A percentile compares a stretch with the other conserved stretches of the same genome.
phyloP scores from a whole-genome alignment of 805 yeast genomes.

The Saccharomycopsis microspora region DNA sequence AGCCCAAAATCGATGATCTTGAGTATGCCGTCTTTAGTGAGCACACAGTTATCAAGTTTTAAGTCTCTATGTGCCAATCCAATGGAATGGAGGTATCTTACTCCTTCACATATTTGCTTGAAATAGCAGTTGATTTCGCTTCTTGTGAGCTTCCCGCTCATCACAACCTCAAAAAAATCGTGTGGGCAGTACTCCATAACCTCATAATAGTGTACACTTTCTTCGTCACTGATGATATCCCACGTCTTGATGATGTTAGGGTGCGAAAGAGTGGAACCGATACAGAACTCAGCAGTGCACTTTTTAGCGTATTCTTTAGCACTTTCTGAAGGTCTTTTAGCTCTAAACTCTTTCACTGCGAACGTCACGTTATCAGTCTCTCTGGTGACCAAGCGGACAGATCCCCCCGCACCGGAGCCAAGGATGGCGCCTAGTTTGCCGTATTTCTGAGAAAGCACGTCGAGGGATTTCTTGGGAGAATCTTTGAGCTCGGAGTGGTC shows the following conservation, averaged over 20 bases:
- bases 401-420: conserved; percentile 86
- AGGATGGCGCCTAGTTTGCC: conserved; percentile 64
- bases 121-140: conserved; percentile 75
- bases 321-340: conserved; percentile 57
- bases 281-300: conserved; percentile 82
- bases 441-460: conserved; percentile 41
- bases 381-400: conserved; percentile 61
- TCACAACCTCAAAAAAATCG: conserved; percentile 78
- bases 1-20: conserved; percentile 78
- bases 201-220: conserved; percentile 62
- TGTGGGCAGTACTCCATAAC: conserved; percentile 81
- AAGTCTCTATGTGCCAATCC: conserved; percentile 80
- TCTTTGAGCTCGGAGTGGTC: conserved; percentile 11
- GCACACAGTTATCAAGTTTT: conserved; percentile 75
- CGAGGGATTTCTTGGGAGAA: conserved; percentile 39
- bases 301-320: conserved; percentile 73
- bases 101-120: conserved; percentile 65
- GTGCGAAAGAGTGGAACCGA: conserved; percentile 73
- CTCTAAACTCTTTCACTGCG: conserved; percentile 77
- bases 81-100: conserved; percentile 59
- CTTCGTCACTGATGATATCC: conserved; percentile 51
- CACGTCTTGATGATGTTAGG: conserved; percentile 72
- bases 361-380: conserved; percentile 60
- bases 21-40: conserved; percentile 60
- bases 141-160: conserved; percentile 76